A percentile compares a stretch with the other conserved stretches of the same genome.
These are phyloP conservation scores for Fusarium newnesense DNA, from an alignment of 2,329 filamentous ascomycete species.

Conservation along the genomic window DNA sequence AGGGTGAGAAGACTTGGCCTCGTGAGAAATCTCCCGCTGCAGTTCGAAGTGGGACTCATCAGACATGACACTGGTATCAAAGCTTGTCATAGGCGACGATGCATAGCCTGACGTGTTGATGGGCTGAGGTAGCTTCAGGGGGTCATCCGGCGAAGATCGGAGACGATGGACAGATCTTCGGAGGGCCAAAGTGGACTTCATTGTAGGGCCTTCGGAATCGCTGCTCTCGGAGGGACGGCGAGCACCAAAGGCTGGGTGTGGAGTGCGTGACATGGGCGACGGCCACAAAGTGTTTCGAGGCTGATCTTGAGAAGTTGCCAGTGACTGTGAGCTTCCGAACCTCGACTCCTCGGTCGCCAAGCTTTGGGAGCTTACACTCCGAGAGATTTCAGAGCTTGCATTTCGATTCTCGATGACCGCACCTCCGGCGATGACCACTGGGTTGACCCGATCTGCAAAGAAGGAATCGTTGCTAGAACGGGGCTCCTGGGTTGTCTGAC, in stretches of 20 bases:
- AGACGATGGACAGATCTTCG: conserved; percentile 66
- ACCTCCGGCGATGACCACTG: conserved; percentile 73
- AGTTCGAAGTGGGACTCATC: conserved; percentile 63
- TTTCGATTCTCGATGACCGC: conserved; percentile 71
- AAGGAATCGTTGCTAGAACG: conserved; percentile 65
- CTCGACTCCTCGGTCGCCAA: conserved; percentile 53
- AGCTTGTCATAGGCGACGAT: conserved; percentile 64
- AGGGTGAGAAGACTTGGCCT: conserved; percentile 42
- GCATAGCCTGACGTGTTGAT: conserved; percentile 58
- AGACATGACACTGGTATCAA: conserved; percentile 66
- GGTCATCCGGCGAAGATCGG: conserved; percentile 55
- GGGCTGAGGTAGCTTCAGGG: conserved; percentile 62
- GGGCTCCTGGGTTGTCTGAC: conserved; percentile 63
- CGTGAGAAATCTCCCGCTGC: conserved; percentile 50
- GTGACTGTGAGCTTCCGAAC: conserved; percentile 50
- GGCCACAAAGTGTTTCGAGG: conserved; percentile 62
- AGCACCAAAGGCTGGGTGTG: conserved; percentile 29
- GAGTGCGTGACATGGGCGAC: conserved; percentile 60
- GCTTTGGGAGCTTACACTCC: conserved; percentile 63
- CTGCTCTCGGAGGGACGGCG: conserved; percentile 66
- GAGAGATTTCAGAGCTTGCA: conserved; percentile 57
- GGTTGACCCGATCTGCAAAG: conserved; percentile 70
- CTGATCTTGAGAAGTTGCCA: conserved; percentile 53
- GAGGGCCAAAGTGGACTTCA: conserved; percentile 64
- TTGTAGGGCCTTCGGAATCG: conserved; percentile 60